These are phyloP conservation scores for Ophiocordyceps camponoti-saundersi DNA, from an alignment of 2,329 filamentous ascomycete species.

Conservation along the genomic window DNA sequence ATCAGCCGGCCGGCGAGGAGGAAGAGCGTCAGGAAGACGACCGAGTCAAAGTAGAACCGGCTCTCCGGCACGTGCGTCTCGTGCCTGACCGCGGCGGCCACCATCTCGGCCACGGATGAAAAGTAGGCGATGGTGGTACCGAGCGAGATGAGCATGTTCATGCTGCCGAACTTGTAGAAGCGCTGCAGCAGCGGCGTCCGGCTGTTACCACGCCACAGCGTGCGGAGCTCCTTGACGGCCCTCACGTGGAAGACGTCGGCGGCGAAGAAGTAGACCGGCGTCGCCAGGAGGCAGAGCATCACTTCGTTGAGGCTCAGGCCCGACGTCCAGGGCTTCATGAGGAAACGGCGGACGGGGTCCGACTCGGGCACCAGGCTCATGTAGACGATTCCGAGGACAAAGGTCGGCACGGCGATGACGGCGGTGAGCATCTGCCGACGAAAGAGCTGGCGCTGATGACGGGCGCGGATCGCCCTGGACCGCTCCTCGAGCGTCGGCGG, in stretches of 20 bases:
- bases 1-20: conserved; percentile 58
- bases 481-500: conserved; percentile 72
- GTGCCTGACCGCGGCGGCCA: conserved; percentile 36
- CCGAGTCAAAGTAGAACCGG: conserved; percentile 74
- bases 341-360: conserved; percentile 40
- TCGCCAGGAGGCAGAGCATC: conserved; percentile 64
- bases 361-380: conserved; percentile 59
- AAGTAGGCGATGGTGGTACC: conserved; percentile 81
- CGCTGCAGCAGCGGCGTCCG: conserved; percentile 54
- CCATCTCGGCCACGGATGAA: conserved; percentile 63
- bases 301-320: conserved; percentile 66
- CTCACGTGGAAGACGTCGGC: conserved; percentile 72
- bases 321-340: conserved; percentile 54
- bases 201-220: conserved; percentile 63
- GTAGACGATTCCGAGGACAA: conserved; percentile 76
- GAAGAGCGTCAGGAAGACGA: conserved; percentile 83
- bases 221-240: conserved; percentile 60
- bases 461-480: conserved; percentile 52
- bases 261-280: conserved; percentile 72
- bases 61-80: conserved; percentile 21
- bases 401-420: conserved; percentile 60
- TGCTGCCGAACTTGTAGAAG: conserved; percentile 88
- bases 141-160: conserved; percentile 86
- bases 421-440: conserved; percentile 54
- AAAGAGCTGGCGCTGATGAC: conserved; percentile 52